Conservation (phyloP, 768 basidiomycete species). For the Russula sp. region DNA sequence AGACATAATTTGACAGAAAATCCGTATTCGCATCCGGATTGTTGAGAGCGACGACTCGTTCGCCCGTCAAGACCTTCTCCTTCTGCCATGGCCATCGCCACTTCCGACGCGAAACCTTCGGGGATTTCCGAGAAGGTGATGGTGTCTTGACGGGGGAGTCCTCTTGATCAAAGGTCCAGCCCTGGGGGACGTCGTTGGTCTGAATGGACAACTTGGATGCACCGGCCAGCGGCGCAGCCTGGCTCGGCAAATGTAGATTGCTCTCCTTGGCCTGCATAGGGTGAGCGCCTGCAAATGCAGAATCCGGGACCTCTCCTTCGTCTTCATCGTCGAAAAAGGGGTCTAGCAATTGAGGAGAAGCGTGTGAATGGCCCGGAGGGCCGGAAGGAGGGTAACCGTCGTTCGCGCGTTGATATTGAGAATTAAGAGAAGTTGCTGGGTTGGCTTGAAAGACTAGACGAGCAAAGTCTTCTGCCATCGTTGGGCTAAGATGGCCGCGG, state of each 20-base stretch:
- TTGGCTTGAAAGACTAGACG: slow-evolving; percentile 70
- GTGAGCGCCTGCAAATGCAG: slow-evolving; percentile 55
- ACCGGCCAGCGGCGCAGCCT: slow-evolving; percentile 61
- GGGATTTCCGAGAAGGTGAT: background rate
- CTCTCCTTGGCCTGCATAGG: slow-evolving; percentile 48
- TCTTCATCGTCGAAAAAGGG: slow-evolving; percentile 90
- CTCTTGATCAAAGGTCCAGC: slow-evolving; percentile 75
- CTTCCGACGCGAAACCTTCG: slow-evolving; percentile 37
- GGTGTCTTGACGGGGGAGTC: slow-evolving; percentile 36
- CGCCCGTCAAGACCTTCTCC: slow-evolving; percentile 60
- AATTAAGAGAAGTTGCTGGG: slow-evolving; percentile 50
- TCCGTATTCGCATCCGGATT: slow-evolving; percentile 62
- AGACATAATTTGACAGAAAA: slow-evolving; percentile 79
- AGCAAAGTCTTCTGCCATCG: slow-evolving; percentile 71
- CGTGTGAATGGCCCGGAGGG: slow-evolving; percentile 43
- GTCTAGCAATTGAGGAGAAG: slow-evolving; percentile 50
- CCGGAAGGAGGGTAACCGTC: slow-evolving; percentile 60
- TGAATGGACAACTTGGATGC: slow-evolving; percentile 47
- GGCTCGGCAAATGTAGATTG: slow-evolving; percentile 53
- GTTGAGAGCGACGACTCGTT: slow-evolving; percentile 81
- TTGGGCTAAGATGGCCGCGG: slow-evolving; percentile 11
- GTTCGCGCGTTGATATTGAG: slow-evolving; percentile 49
- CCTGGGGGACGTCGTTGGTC: slow-evolving; percentile 52
- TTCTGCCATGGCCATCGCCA: slow-evolving; percentile 89
- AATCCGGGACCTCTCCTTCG: slow-evolving; percentile 61